These are phyloP conservation scores for Pulveroboletus sp. DNA, from an alignment of 768 basidiomycete species.

Conservation along the genomic window DNA sequence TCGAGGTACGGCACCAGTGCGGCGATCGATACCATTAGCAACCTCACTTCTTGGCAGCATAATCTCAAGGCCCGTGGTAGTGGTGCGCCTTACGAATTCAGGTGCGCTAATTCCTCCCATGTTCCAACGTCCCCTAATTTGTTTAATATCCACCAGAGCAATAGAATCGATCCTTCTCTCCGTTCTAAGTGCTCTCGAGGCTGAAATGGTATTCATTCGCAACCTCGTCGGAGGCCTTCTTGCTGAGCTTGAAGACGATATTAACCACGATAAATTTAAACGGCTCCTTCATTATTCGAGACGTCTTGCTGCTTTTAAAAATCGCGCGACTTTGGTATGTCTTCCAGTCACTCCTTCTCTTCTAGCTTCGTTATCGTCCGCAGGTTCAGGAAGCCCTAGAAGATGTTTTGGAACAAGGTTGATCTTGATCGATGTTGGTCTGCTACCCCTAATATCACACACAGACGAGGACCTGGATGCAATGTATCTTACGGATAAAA, in stretches of 20 bases:
- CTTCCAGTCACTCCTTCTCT: background rate
- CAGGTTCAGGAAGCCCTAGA: conserved; percentile 89
- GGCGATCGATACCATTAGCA: conserved; percentile 6
- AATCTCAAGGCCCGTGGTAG: conserved; percentile 71
- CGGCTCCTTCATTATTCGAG: conserved; percentile 89
- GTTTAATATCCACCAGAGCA: conserved; percentile 51
- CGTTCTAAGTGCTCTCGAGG: conserved; percentile 87
- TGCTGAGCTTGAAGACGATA: conserved; percentile 91
- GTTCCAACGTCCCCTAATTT: conserved; percentile 7
- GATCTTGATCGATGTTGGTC: conserved; percentile 2
- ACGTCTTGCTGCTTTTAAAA: conserved; percentile 83
- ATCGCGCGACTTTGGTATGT: conserved; percentile 78
- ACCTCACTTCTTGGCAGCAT: conserved; percentile 47
- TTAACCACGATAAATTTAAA: conserved; percentile 92
- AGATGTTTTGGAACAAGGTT: conserved; percentile 88
- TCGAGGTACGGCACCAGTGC: conserved; percentile 52
- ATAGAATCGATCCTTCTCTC: conserved; percentile 91
- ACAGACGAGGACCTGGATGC: conserved; percentile 90
- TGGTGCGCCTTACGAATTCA: conserved; percentile 82
- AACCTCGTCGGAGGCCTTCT: conserved; percentile 86
- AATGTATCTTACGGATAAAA: conserved; percentile 92
- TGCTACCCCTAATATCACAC: conserved; percentile 3
- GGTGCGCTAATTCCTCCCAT: conserved; percentile 40
- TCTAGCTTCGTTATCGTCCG: background rate
- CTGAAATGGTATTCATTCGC: conserved; percentile 93